Evolutionary conservation across 2,329 filamentous ascomycete genomes (phyloP), one percentile per base, ranked within the genome.

Genomic region (Volutella citrinella): DNA sequence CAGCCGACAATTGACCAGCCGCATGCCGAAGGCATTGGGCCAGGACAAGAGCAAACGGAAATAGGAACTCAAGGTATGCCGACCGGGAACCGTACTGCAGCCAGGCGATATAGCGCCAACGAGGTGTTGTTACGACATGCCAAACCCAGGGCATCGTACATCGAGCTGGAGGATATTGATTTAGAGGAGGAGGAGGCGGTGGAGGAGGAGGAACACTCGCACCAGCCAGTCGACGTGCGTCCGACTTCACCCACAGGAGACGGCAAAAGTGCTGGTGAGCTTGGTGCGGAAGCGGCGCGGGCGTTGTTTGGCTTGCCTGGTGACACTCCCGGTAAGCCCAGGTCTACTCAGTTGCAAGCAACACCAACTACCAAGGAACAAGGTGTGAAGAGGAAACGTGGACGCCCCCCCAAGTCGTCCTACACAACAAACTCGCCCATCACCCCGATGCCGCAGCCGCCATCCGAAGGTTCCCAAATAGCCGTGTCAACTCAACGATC

Each of bases 91-190:
- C 54, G 46, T 34, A 46, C 30, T 13, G 35, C 41, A 14, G 43
- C 43, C 20, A 47, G 39, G 10, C 32, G 48, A 4, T 69, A 51
- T 48, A 67, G 72, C 27, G 62, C 65, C 3, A 68, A 76, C 13
- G 60, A 70, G 19, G 72, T 72, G 15, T 56, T 61, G 10, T 57
- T 78, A 14, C 65, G 74, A 15, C 72, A 76, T 40, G 71, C 74
- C 8, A 74, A 69, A 43, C 74, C 74, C 6, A 66, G 56, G 45
- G 45, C 64, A 19, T 75, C 73, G 2, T 78, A 78, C 34, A 56
- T 68, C 4, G 72, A 76, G 30, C 51, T 62, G 2, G 70, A 71
- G 19, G 66, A 75, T 26, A 21, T 43, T 21, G 61, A 65, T 7
- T 35, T 52, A 8, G 63, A 64, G 15, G 57, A 60, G 7, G 63